Conservation (phyloP, 768 basidiomycete species). For the Serendipita vermifera region DNA sequence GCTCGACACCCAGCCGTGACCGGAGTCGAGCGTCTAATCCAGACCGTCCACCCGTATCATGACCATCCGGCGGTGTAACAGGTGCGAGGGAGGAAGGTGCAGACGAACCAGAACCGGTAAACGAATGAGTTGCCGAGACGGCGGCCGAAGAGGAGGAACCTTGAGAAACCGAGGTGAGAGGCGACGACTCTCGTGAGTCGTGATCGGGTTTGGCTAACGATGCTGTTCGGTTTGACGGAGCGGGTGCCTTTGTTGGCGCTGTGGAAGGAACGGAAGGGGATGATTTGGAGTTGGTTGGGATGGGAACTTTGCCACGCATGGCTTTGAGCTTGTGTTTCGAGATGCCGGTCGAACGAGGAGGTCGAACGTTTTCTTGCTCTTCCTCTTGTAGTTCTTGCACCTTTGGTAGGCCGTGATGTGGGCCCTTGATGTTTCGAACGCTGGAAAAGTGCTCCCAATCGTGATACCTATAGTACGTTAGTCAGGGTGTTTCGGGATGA, state of each 20-base stretch:
- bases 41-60: conserved; percentile 6
- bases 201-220: conserved; percentile 2
- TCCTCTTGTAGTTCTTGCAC: conserved; percentile 37
- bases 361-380: conserved; percentile 12
- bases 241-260: conserved; percentile 19
- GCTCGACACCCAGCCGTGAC: conserved; percentile 10
- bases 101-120: conserved; percentile 11
- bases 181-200: conserved; percentile 6
- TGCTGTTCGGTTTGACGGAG: conserved; percentile 13
- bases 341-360: conserved; percentile 22
- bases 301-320: conserved; percentile 13
- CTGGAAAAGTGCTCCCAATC: conserved; percentile 94
- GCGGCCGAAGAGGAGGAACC: not conserved
- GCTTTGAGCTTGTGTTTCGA: conserved; percentile 16
- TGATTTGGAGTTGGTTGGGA: conserved; percentile 20
- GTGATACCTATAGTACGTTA: conserved; percentile 48
- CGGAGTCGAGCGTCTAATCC: conserved; percentile 28
- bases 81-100: conserved; percentile 17
- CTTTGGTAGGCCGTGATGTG: conserved; percentile 60
- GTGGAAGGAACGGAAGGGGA: conserved; percentile 20
- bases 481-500: not conserved
- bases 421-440: conserved; percentile 77
- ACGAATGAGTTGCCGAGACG: conserved; percentile 4
- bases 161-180: not conserved
- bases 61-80: conserved; percentile 4